These are phyloP conservation scores for Triticum aestivum DNA, from an alignment of 176 grass and related monocot genomes.

Conservation along the genomic window DNA sequence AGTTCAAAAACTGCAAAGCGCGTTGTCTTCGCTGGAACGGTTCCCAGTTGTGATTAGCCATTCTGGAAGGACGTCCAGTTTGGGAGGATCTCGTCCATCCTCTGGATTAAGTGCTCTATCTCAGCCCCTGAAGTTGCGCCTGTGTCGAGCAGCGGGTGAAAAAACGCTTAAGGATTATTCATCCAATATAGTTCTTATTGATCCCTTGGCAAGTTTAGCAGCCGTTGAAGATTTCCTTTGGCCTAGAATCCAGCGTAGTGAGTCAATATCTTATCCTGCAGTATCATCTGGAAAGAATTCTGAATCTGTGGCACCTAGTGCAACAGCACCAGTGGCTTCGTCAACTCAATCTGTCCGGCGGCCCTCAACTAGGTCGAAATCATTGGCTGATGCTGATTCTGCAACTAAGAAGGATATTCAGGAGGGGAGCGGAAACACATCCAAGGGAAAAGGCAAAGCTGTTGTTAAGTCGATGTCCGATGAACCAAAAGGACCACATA, in stretches of 20 bases:
- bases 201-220: conserved; percentile 75
- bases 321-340: conserved; percentile 40
- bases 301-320: conserved; percentile 50
- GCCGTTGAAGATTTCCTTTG: conserved; percentile 91
- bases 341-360: conserved; percentile 43
- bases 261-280: conserved; percentile 49
- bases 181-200: conserved; percentile 89
- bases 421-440: conserved; percentile 48
- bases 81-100: conserved; percentile 48
- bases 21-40: conserved; percentile 71
- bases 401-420: conserved; percentile 50
- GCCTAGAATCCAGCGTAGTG: conserved; percentile 71
- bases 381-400: conserved; percentile 48
- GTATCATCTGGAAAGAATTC: conserved; percentile 48
- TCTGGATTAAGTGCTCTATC: conserved; percentile 65
- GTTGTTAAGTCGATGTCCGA: conserved; percentile 54
- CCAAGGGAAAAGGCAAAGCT: conserved; percentile 86
- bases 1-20: conserved; percentile 83
- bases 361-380: conserved; percentile 55
- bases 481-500: conserved; percentile 57
- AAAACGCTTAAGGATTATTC: conserved; percentile 88
- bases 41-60: conserved; percentile 82
- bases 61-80: conserved; percentile 54
- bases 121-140: conserved; percentile 82
- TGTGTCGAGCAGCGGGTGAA: conserved; percentile 74